These are phyloP conservation scores for Bertia moriformis DNA, from an alignment of 2,329 filamentous ascomycete species.

Conservation along the genomic window DNA sequence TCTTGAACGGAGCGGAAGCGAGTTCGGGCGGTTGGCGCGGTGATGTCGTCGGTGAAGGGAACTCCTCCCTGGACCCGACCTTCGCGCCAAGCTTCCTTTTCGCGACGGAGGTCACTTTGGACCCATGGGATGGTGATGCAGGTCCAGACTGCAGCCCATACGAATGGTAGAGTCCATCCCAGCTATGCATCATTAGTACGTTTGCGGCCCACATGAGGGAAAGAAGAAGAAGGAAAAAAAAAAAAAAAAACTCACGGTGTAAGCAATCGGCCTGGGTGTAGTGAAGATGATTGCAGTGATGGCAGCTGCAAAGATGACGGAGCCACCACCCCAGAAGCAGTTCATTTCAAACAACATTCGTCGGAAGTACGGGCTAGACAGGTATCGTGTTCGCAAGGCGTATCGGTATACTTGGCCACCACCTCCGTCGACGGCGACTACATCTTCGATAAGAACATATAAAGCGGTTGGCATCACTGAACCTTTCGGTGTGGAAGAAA, in stretches of 20 bases:
- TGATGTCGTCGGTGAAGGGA: background rate
- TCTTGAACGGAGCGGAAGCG: background rate
- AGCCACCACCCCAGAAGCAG: slow-evolving; percentile 32
- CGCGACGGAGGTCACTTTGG: slow-evolving; percentile 1
- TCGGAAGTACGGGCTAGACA: slow-evolving; percentile 35
- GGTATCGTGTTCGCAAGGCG: slow-evolving; percentile 32
- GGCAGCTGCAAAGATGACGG: background rate
- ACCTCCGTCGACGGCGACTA: slow-evolving; percentile 51
- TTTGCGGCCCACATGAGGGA: too few species aligned
- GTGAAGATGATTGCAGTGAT: slow-evolving; percentile 1
- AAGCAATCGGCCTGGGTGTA: background rate
- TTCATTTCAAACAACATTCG: slow-evolving; percentile 36
- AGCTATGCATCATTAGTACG: background rate
- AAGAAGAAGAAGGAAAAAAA: too few species aligned
- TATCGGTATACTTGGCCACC: slow-evolving; percentile 37
- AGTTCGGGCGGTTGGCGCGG: background rate
- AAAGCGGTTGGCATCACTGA: slow-evolving; percentile 41
- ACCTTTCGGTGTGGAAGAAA: slow-evolving; percentile 48
- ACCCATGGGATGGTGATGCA: background rate
- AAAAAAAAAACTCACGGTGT: background rate
- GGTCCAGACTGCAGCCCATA: background rate
- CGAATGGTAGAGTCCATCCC: background rate
- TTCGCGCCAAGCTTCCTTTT: background rate
- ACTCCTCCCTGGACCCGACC: background rate
- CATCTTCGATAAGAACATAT: slow-evolving; percentile 54